Evolutionary conservation across 306 rosid genomes (phyloP), one percentile per base, ranked within the genome.

Genomic region (Dalbergia cochinchinensis): DNA sequence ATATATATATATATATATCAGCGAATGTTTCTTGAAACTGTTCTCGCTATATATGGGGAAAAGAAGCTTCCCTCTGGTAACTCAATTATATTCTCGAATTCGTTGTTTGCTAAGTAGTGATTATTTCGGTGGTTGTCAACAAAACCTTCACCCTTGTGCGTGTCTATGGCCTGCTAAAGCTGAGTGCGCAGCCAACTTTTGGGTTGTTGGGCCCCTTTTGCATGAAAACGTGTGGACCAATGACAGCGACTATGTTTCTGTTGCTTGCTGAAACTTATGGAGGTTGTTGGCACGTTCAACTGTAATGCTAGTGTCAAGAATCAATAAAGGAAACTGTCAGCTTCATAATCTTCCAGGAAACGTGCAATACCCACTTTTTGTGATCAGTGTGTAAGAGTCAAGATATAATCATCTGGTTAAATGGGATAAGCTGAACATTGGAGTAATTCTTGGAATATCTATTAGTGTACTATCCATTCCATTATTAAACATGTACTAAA

Each of bases 11-110:
- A 13, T 50, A 50, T 50, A 48, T 48, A 48, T 83, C 53, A 57
- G 74, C 76, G 79, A 18, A 73, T 54, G 81, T 74, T 83, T 77
- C 70, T 63, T 58, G 79, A 55, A 77, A 78, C 60, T 72, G 64
- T 71, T 70, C 66, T 65, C 31, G 64, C 19, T 13, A 50, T 78
- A 34, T 39, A 73, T 74, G 76, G 84, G 15, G 82, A 4, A 11
- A 4, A 66, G 74, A 48, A 42, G 42, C 59, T 77, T 80, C 63
- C 54, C 58, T 41, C 20, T 26, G 63, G 53, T 45, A 69, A 63
- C 11, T 26, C 33, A 11, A 19, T 63, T 34, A 41, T 70, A 55
- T 65, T 34, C 63, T 66, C 16, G 3, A 4, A 6, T 31, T 71
- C 13, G 2, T 34, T 74, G 45, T 41, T 50, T 53, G 16, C 57